Evolutionary conservation across 2,329 filamentous ascomycete genomes (phyloP), one percentile per base, ranked within the genome.

Genomic region (Leptosphaerulina australis): DNA sequence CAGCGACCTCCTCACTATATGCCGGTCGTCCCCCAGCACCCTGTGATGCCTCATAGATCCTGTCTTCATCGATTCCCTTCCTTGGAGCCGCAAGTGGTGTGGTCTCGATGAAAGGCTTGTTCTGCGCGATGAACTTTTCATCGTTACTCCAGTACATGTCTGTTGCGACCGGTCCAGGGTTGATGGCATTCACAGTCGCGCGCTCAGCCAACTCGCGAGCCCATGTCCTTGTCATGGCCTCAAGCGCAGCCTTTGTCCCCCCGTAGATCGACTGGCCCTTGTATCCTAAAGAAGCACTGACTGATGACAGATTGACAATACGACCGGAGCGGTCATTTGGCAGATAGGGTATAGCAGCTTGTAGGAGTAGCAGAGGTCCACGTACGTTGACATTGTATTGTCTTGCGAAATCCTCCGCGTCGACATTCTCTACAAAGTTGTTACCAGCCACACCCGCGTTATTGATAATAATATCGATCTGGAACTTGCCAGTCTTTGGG

Each of bases 381-480:
- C 90, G 82, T 17, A 95, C 91, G 67, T 96, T 96, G 74, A 94
- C 81, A 47, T 83, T 82, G 76, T 90, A 95, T 48, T 88, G 85
- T 60, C 81, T 77, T 33, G 85, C 80, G 75, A 92, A 95, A 64
- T 91, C 82, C 10, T 79, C 79, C 5, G 79, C 67, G 3, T 81
- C 82, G 55, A 90, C 82, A 21, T 88, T 82, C 40, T 83, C 80
- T 18, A 88, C 75, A 20, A 76, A 70, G 60, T 86, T 82, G 74
- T 94, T 93, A 29, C 82, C 72, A 9, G 79, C 74, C 2, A 83
- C 76, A 20, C 90, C 91, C 22, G 91, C 91, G 71, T 95, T 96
- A 81, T 96, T 95, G 77, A 96, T 78, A 44, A 96, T 77, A 54
- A 96, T 90, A 74, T 95, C 90, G 65, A 96, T 81, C 64, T 87